A percentile compares a stretch with the other conserved stretches of the same genome.
These are phyloP conservation scores for Cytidiella melzeri DNA, from an alignment of 768 basidiomycete genomes.

Conservation along the genomic window DNA sequence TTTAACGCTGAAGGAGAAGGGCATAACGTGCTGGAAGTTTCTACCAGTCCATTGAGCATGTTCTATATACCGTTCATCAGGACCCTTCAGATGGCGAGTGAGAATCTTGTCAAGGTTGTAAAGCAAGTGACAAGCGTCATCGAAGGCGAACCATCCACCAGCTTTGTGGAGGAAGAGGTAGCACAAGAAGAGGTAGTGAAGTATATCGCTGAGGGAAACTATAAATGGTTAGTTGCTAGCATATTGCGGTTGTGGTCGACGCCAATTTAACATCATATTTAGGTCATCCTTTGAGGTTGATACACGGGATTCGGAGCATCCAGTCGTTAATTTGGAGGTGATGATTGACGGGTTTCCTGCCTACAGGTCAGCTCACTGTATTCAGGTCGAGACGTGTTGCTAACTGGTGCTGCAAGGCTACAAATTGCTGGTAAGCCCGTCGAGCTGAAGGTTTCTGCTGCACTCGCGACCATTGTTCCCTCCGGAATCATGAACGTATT, in stretches of 20 bases:
- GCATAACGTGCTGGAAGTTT: slow-evolving; percentile 53
- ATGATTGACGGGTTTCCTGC: slow-evolving; percentile 51
- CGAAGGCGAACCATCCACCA: slow-evolving; percentile 20
- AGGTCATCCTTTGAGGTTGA: slow-evolving; percentile 71
- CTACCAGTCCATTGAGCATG: slow-evolving; percentile 65
- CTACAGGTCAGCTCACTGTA: slow-evolving; percentile 39
- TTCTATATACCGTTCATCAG: slow-evolving; percentile 58
- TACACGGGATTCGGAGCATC: slow-evolving; percentile 44
- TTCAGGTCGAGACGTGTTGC: background rate
- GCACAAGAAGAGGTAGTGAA: slow-evolving; percentile 50
- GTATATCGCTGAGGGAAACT: slow-evolving; percentile 59
- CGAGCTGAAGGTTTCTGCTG: slow-evolving; percentile 34
- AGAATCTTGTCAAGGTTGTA: slow-evolving; percentile 34
- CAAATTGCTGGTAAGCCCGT: slow-evolving; percentile 45
- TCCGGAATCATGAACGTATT: slow-evolving; percentile 49
- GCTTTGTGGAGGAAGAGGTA: slow-evolving; percentile 33
- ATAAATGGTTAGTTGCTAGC: slow-evolving; percentile 47
- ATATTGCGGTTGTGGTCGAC: background rate
- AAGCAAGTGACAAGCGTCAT: slow-evolving; percentile 19
- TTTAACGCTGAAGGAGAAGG: slow-evolving; percentile 36
- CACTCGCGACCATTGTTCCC: slow-evolving; percentile 41
- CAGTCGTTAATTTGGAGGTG: slow-evolving; percentile 50
- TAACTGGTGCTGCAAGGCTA: slow-evolving; percentile 28
- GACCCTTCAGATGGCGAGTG: slow-evolving; percentile 43
- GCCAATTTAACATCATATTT: background rate